Evolutionary conservation across 1,139 yeast species (phyloP), one percentile per base, ranked within the genome.

Genomic region (Diutina mesorugosa): DNA sequence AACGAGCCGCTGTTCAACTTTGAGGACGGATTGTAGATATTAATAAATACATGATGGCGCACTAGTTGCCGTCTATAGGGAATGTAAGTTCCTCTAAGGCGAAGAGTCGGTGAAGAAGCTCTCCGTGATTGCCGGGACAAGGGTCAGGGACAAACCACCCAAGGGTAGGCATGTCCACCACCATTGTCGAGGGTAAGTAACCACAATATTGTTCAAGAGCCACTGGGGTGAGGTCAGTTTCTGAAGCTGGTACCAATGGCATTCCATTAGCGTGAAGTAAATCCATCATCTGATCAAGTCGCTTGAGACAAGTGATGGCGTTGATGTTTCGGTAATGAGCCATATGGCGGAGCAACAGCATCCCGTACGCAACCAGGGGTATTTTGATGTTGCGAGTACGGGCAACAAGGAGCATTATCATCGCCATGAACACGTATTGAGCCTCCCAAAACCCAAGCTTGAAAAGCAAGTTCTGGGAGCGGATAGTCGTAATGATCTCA

Each of bases 401-500:
- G 1, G 76, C 70, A 5, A 59, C 54, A n/a, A 58, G 45, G 0
- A 59, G 57, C 66, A 79, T 72, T 38, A 76, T 65, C 41, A 78
- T 66, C 21, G 77, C 67, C 47, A 77, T 62, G 14, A 78, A 61
- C 56, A 79, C 65, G 63, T 78, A 79, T 61, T 79, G 80, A 46
- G 78, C 72, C 63, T 80, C 83, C 79, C 81, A 79, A 62, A 75
- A 79, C 12, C 83, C 84, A 58, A 74, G 70, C 18, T 71, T 66
- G 47, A 78, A 78, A 30, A 78, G 63, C 60, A 72, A 63, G 9
- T 72, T 68, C 57, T 68, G 63, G 50, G 67, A 67, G 54, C 69
- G 72, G 55, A 79, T 66, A 56, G 71, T 70, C 29, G 68, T 60
- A 1, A 78, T 59, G 18, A 78, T 67, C 57, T 73, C 74, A 46